Percentiles rank a stretch among this genome's conserved stretches.
phyloP scores from a whole-genome alignment of 495 filamentous ascomycete species.

The Cudoniella acicularis region DNA sequence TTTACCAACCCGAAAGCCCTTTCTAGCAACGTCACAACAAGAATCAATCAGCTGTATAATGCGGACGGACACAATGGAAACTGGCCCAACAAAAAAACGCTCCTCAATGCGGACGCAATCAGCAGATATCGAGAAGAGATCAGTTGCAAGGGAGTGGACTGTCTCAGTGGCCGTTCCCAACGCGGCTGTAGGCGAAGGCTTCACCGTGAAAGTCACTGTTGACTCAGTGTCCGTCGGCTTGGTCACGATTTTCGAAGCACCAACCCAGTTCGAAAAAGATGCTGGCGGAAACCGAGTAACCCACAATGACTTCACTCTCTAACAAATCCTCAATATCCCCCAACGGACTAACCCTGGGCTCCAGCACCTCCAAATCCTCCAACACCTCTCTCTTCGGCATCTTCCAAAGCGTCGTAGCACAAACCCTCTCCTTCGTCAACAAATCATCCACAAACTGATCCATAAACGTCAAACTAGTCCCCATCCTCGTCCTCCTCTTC shows the following conservation, averaged over 20 bases:
- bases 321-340: constrained; percentile 84
- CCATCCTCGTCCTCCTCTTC: constrained; percentile 65
- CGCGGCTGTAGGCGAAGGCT: not conserved
- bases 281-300: not conserved
- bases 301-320: constrained; percentile 36
- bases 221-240: not conserved
- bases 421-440: constrained; percentile 83
- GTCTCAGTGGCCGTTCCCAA: not conserved
- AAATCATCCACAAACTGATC: constrained; percentile 94
- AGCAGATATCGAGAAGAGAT: not conserved
- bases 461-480: constrained; percentile 71
- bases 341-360: constrained; percentile 79
- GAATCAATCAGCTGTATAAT: not conserved
- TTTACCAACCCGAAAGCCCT: not conserved
- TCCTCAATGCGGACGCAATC: not conserved
- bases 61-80: not conserved
- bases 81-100: not conserved
- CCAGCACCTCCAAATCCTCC: constrained; percentile 87
- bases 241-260: not conserved
- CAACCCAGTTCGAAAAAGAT: not conserved
- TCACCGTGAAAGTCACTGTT: not conserved
- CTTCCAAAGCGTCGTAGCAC: constrained; percentile 90
- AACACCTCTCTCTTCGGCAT: constrained; percentile 75
- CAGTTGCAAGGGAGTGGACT: not conserved
- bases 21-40: not conserved